Evolutionary conservation across 352 stramenopile species (phyloP), one percentile per base, ranked within the genome.

Genomic region (Globisporangium orthogonon): DNA sequence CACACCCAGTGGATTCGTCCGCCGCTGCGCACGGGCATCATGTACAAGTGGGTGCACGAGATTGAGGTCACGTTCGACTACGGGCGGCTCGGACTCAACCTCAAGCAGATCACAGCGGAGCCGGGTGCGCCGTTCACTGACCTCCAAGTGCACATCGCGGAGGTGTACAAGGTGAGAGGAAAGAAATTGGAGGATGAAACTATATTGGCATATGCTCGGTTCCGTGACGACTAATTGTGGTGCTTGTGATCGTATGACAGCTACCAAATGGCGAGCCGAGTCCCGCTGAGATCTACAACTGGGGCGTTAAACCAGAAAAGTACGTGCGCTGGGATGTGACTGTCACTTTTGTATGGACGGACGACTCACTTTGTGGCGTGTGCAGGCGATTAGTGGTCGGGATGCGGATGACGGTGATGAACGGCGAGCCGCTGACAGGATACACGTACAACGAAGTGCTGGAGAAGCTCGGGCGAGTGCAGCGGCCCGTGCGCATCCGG

Each of bases 221-320:
- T 28, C 28, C 40, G 30, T 28, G 23, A 33, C 2, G 31, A 54
- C 13, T 28, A 3, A 45, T 2, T 28, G 11, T 35, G 35, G 41
- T 13, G 4, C 33, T 55, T 66, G 17, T 54, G 45, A 2, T 46
- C 17, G 13, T 15, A 5, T 31, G 7, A 6, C 56, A 86, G 76
- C 61, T 94, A 13, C 70, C 74, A 17, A 93, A 84, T 45, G 85
- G 85, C 28, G 78, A 91, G 67, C 78, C 85, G 40, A 91, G 80
- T 65, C 85, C 85, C 45, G 85, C 85, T 6, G 85, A 94, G 67
- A 90, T 94, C 58, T 95, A 95, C 72, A 95, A 95, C 63, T 95
- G 85, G 85, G 86, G 85, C 61, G 82, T 93, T 51, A 95, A 95
- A 50, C 83, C 85, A 28, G 85, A 93, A 62, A 90, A 91, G 79